A percentile compares a stretch with the other conserved stretches of the same genome.
Conservation (phyloP, 768 basidiomycete genomes). For the Tephrocybe sp. region DNA sequence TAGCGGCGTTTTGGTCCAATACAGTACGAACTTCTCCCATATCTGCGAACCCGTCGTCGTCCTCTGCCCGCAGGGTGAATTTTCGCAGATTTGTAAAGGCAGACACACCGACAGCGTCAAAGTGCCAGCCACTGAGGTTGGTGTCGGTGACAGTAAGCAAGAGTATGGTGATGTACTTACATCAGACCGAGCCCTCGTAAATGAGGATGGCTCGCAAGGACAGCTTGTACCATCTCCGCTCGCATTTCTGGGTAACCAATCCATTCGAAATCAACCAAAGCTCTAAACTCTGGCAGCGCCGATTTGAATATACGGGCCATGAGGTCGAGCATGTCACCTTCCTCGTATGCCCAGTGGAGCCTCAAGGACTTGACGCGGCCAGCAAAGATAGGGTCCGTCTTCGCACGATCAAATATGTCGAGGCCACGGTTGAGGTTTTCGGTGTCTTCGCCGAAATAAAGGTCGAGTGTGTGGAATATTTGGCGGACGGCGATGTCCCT, state of each 20-base stretch:
- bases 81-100: conserved; percentile 58
- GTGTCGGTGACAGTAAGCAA: too few relatives aligned
- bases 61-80: conserved; percentile 69
- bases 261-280: conserved; percentile 68
- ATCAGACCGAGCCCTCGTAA: conserved; percentile 61
- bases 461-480: conserved; percentile 67
- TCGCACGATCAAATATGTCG: conserved; percentile 68
- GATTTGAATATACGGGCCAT: conserved; percentile 57
- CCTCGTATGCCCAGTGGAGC: conserved; percentile 70
- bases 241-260: conserved; percentile 75
- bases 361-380: conserved; percentile 57
- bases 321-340: conserved; percentile 60
- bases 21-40: conserved; percentile 68
- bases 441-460: conserved; percentile 67
- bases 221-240: conserved; percentile 62
- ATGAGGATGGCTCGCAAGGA: conserved; percentile 53
- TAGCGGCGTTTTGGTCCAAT: conserved; percentile 57
- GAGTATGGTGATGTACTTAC: conserved; percentile 28
- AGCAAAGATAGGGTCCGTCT: conserved; percentile 61
- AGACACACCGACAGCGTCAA: conserved; percentile 70
- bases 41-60: conserved; percentile 70
- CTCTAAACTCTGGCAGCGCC: conserved; percentile 62
- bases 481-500: conserved; percentile 62
- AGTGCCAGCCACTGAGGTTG: conserved; percentile 65
- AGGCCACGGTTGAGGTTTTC: conserved; percentile 60